Conservation (phyloP, 1,139 yeast genomes). For the Pichia sp. region DNA sequence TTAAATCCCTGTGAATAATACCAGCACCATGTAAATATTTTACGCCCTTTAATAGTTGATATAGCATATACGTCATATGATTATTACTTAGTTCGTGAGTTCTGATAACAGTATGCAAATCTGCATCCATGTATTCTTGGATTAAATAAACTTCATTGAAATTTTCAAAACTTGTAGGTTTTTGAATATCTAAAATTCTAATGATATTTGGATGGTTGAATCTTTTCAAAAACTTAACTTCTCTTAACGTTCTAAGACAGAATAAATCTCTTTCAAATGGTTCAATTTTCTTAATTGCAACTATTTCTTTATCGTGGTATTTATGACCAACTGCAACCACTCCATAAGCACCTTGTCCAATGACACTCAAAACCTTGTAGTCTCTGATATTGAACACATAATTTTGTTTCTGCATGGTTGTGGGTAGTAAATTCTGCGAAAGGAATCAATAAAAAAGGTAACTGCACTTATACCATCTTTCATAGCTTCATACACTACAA, state of each 20-base stretch:
- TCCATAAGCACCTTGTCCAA: conserved; percentile 98
- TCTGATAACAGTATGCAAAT: conserved; percentile 81
- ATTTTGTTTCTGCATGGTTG: conserved; percentile 21
- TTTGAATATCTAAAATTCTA: conserved; percentile 79
- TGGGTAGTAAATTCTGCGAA: too few species aligned
- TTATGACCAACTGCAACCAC: conserved; percentile 88
- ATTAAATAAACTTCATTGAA: conserved; percentile 86
- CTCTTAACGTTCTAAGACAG: conserved; percentile 85
- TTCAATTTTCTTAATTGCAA: conserved; percentile 90
- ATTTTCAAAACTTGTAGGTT: conserved; percentile 65
- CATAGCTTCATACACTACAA: too few species aligned
- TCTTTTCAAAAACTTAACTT: conserved; percentile 78
- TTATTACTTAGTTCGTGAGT: conserved; percentile 84
- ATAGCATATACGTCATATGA: conserved; percentile 87
- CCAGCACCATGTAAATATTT: conserved; percentile 88
- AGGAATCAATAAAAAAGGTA: too few species aligned
- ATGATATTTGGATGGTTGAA: conserved; percentile 88
- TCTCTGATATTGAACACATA: conserved; percentile 25
- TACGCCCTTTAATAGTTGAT: conserved; percentile 84
- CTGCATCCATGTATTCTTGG: conserved; percentile 96
- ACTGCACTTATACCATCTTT: neutral
- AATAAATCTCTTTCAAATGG: conserved; percentile 89
- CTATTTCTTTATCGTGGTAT: conserved; percentile 66
- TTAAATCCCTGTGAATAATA: conserved; percentile 87
- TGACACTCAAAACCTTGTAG: conserved; percentile 34